phyloP scores from a whole-genome alignment of 768 basidiomycete species.

The Russula compacta region DNA sequence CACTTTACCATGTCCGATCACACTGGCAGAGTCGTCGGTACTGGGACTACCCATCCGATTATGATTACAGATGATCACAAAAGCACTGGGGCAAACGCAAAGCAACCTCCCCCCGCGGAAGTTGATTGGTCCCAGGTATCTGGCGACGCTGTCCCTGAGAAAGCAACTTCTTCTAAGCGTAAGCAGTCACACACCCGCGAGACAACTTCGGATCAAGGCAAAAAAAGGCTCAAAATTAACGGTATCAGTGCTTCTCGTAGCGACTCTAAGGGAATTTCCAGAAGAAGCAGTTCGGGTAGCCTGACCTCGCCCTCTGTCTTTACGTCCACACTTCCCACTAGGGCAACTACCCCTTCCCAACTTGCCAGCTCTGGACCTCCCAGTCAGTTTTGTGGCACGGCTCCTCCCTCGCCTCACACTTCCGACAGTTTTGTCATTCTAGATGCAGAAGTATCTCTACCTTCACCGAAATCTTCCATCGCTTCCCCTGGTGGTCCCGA shows the following conservation, averaged over 20 bases:
- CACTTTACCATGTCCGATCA: slow-evolving; percentile 80
- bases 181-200: slow-evolving; percentile 35
- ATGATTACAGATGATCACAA: slow-evolving; percentile 99
- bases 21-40: slow-evolving; percentile 69
- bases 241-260: slow-evolving; percentile 37
- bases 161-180: slow-evolving; percentile 30
- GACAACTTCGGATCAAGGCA: slow-evolving; percentile 26
- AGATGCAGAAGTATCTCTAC: slow-evolving; percentile 6
- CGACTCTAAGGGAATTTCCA: slow-evolving; percentile 25
- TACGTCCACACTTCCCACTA: slow-evolving; percentile 25
- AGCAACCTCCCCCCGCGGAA: slow-evolving; percentile 22
- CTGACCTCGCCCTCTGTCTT: slow-evolving; percentile 25
- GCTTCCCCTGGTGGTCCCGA: slow-evolving; percentile 7
- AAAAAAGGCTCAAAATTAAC: slow-evolving; percentile 66
- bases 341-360: slow-evolving; percentile 27
- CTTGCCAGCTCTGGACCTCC: slow-evolving; percentile 16
- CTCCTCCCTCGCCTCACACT: slow-evolving; percentile 16
- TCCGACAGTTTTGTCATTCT: slow-evolving; percentile 8
- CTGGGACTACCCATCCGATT: slow-evolving; percentile 78
- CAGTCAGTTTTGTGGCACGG: slow-evolving; percentile 15
- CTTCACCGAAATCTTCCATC: slow-evolving; percentile 12
- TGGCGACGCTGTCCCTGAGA: slow-evolving; percentile 8
- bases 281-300: slow-evolving; percentile 26
- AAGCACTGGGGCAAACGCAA: slow-evolving; percentile 39
- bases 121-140: slow-evolving; percentile 41